Evolutionary conservation across 2,329 filamentous ascomycete genomes (phyloP).

Genomic region (Alternaria panax): DNA sequence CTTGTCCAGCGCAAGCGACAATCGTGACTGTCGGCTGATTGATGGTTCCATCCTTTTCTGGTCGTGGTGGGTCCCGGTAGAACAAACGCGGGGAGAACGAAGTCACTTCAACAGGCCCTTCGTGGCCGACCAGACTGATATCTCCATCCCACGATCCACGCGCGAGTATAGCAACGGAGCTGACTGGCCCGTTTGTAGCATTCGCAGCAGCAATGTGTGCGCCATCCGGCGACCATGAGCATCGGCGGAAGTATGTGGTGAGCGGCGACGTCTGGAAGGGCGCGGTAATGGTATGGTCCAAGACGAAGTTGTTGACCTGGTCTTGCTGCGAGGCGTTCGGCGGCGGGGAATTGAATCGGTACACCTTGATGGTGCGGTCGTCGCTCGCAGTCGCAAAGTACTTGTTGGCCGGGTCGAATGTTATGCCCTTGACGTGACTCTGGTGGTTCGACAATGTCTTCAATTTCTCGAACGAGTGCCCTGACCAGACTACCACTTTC

Average conservation of each 20-base stretch:
- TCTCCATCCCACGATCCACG: slow-evolving; percentile 93
- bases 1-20: slow-evolving; percentile 94
- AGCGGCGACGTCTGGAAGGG: slow-evolving; percentile 92
- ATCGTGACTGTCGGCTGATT: slow-evolving; percentile 75
- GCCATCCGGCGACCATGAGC: slow-evolving; percentile 97
- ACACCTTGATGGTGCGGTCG: slow-evolving; percentile 95
- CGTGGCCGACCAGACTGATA: slow-evolving; percentile 96
- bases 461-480: slow-evolving; percentile 96
- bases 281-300: slow-evolving; percentile 87
- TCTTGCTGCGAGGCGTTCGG: slow-evolving; percentile 94
- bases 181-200: slow-evolving; percentile 95
- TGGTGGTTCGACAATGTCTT: slow-evolving; percentile 93
- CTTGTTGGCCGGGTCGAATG: slow-evolving; percentile 98
- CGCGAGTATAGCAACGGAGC: slow-evolving; percentile 94
- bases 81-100: slow-evolving; percentile 95
- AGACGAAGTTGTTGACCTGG: slow-evolving; percentile 93
- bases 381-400: slow-evolving; percentile 99
- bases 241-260: slow-evolving; percentile 95
- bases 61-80: slow-evolving; percentile 68
- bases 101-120: slow-evolving; percentile 96
- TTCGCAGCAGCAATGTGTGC: slow-evolving; percentile 97
- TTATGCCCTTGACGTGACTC: slow-evolving; percentile 98
- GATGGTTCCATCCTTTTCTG: slow-evolving; percentile 58
- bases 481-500: slow-evolving; percentile 98
- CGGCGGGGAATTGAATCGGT: slow-evolving; percentile 85